Conservation (phyloP, 2,329 filamentous ascomycete species). For the Curvularia sp. region DNA sequence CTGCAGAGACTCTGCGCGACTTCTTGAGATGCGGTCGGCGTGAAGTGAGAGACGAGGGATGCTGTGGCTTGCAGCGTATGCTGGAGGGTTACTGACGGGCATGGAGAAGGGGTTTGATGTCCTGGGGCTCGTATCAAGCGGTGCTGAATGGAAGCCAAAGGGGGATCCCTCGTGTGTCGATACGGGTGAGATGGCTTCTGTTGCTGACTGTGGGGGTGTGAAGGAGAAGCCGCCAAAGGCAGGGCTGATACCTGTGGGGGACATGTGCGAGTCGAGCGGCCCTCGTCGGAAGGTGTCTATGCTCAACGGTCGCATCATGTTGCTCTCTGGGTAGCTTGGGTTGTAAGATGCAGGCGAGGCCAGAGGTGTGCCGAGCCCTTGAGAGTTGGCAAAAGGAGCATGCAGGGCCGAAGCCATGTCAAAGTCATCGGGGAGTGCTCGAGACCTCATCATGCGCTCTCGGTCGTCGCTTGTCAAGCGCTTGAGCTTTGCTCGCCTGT, state of each 20-base stretch:
- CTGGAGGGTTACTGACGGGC: constrained; percentile 40
- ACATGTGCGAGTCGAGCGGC: constrained; percentile 70
- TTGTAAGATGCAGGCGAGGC: constrained; percentile 54
- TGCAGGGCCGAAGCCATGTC: constrained; percentile 67
- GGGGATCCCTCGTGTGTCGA: constrained; percentile 52
- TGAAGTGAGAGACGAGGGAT: constrained; percentile 54
- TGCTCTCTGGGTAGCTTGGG: constrained; percentile 57
- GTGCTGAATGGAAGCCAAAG: constrained; percentile 49
- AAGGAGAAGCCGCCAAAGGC: constrained; percentile 73
- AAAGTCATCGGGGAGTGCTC: constrained; percentile 66
- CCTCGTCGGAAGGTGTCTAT: constrained; percentile 70
- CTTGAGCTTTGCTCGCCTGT: constrained; percentile 67
- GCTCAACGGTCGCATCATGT: constrained; percentile 71
- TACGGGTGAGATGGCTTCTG: constrained; percentile 56
- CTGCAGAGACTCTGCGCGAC: constrained; percentile 52
- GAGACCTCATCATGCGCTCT: constrained; percentile 66
- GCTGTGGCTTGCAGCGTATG: constrained; percentile 49
- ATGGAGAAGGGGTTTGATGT: constrained; percentile 52
- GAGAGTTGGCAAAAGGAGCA: constrained; percentile 57
- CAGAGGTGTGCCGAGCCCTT: constrained; percentile 57
- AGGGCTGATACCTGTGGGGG: constrained; percentile 70
- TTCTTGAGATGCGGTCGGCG: constrained; percentile 51
- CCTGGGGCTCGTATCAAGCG: constrained; percentile 47
- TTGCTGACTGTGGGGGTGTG: constrained; percentile 60
- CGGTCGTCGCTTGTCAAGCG: constrained; percentile 66